Percentiles rank a stretch among this genome's conserved stretches.
Conservation (phyloP, 495 filamentous ascomycete genomes). For the Tirmania nivea region DNA sequence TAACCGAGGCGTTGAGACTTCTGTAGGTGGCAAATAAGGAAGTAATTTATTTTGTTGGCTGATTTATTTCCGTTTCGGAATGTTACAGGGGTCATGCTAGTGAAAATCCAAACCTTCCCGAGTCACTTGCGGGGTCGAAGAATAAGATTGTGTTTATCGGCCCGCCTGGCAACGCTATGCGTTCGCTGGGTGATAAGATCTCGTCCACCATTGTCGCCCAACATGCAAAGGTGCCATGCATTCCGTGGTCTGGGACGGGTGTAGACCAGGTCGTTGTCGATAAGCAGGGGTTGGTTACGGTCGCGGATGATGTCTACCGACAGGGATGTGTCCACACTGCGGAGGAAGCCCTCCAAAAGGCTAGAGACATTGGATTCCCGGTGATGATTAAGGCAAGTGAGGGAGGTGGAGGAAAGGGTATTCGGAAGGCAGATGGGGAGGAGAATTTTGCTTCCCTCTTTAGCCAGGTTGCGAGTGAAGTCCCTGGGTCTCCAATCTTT, state of each 20-base stretch:
- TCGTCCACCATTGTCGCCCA: conserved; percentile 98
- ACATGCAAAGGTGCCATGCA: conserved; percentile 90
- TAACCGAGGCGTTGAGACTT: not conserved
- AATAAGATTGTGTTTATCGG: conserved; percentile 99
- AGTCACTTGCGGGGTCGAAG: conserved; percentile 81
- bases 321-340: conserved; percentile 77
- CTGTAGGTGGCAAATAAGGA: not conserved
- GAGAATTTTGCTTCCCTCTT: conserved; percentile 69
- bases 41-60: not conserved
- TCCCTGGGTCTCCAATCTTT: conserved; percentile 98
- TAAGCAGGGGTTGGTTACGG: conserved; percentile 70
- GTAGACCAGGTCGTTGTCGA: conserved; percentile 65
- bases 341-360: conserved; percentile 71
- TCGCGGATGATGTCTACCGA: conserved; percentile 64
- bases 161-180: conserved; percentile 93
- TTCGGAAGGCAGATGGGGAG: conserved; percentile 78
- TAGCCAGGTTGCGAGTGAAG: conserved; percentile 88
- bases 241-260: conserved; percentile 92
- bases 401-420: conserved; percentile 98
- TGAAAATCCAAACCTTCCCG: conserved; percentile 92
- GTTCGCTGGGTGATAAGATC: conserved; percentile 97
- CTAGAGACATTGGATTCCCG: conserved; percentile 81
- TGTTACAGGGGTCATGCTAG: conserved; percentile 74
- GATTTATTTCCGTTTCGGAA: not conserved
- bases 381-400: conserved; percentile 99